Base-by-base conservation (phyloP, 164 flowering plant genomes). In the Vitis cinerea region DNA sequence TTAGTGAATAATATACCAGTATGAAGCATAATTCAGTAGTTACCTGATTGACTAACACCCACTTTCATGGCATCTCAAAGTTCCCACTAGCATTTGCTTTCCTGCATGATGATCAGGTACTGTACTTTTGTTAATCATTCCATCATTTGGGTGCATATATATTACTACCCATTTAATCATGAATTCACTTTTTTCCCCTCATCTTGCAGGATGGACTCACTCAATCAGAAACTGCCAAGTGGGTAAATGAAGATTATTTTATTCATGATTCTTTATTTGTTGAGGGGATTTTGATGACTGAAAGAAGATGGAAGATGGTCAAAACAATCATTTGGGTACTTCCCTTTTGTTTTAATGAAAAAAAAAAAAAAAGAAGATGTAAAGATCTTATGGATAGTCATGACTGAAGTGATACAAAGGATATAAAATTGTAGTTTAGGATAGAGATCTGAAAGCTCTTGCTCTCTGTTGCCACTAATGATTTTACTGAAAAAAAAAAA, bases 401-500 rank as follows among this genome's bases (percentile, higher is more conserved):
- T 67, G 61, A 52, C 56, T 56, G 59, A 70, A 74, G 74, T 65
- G 72, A 72, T 60, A 59, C 30, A 58, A 74, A 51, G 4, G 19
- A 59, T 57, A 66, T 37, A 68, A 59, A 69, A 67, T 64, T 58
- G 53, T 60, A 74, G 68, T 66, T 67, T 61, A 50, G 50, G 31
- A 72, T 68, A 66, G 37, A 68, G 48, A 60, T 59, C 65, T 63
- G 69, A 69, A 61, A 31, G 30, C 70, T 64, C 15, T 48, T 30
- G 44, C 57, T 0, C 56, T 11, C 17, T 68, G 52, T 59, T 70
- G 53, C 27, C 65, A 64, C 55, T 68, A 55, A 77, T 80, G 78
- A 80, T 78, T 76, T 71, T 77, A 75, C 79, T 79, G 85, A 6
- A 37, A 37, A 69, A 72, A 74, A 78, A 74, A 78, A 77, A 75